Evolutionary conservation across 345 rosid species (phyloP), one percentile per base, ranked within the genome.

Genomic region (Trapa bicornis): DNA sequence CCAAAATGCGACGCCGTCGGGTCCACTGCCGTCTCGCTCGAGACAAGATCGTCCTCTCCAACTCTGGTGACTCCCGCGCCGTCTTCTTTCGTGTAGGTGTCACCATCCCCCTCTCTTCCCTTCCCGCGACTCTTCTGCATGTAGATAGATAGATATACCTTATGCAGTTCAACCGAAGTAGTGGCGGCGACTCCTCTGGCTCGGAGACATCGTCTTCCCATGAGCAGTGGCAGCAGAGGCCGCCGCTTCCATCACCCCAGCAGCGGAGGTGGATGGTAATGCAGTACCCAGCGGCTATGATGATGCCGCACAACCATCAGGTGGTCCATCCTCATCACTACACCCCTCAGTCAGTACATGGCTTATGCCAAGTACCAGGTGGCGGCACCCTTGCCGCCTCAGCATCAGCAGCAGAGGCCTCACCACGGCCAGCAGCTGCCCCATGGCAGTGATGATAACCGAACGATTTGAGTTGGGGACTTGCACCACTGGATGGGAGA

Each of bases 1-100:
- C 96, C 93, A 14, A 92, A 82, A 78, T 80, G 91, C 71, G 96
- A 91, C 65, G 91, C 93, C 62, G 96, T 89, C 2, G 97, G 97
- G 68, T 89, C 97, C 9, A 91, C 96, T 0, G 96, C 97, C 13
- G 94, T 88, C 0, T 91, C 37, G 85, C 91, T 5, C 88, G 81
- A 50, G 84, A 82, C 17, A 84, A 87, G 70, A 80, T 89, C 35
- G 38, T 89, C 3, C 85, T 91, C 57, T 85, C 97, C 13, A 91
- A 91, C 67, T 87, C 91, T 66, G 97, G 97, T 5, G 97, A 91
- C 33, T 91, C 97, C 0, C 89, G 97, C 0, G 97, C 96, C 15
- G 87, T 91, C 39, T 94, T 91, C 12, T 85, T 89, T 77, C 86
- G 93, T 11, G 83, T 76, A 78, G 93, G 96, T 13, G 89, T 72